Evolutionary conservation across 768 basidiomycete genomes (phyloP).

Genomic region (Amanita brunnescens): DNA sequence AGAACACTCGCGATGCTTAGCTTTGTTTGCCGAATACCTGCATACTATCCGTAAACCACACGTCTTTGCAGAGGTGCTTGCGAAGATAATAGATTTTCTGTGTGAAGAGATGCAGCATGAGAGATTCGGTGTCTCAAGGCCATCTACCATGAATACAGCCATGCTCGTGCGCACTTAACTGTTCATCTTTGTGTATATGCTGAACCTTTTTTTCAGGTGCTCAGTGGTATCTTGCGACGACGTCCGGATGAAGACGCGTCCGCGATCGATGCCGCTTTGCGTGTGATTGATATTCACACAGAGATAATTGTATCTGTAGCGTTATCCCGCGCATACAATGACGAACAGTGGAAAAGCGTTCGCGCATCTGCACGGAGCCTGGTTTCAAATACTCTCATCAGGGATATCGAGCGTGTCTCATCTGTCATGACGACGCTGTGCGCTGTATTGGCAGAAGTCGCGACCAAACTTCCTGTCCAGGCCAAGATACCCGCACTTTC

Average conservation of each 20-base stretch:
- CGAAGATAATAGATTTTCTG: conserved; percentile 62
- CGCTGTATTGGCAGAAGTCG: conserved; percentile 19
- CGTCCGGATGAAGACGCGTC: conserved; percentile 13
- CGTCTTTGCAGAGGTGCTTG: conserved; percentile 58
- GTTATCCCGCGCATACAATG: conserved; percentile 24
- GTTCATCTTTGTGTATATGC: background rate
- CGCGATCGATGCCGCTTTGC: conserved; percentile 18
- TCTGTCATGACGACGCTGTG: conserved; percentile 25
- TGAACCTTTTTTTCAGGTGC: conserved; percentile 17
- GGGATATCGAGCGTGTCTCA: conserved; percentile 24
- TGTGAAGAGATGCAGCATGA: conserved; percentile 79
- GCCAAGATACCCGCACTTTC: conserved; percentile 24
- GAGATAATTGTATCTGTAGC: conserved; percentile 29
- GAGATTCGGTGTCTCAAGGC: conserved; percentile 51
- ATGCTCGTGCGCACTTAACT: conserved; percentile 43
- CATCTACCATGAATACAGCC: conserved; percentile 51
- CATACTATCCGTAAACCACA: conserved; percentile 40
- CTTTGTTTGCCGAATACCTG: conserved; percentile 61
- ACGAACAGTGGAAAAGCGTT: conserved; percentile 26
- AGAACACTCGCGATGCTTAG: conserved; percentile 39
- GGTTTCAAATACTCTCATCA: conserved; percentile 21
- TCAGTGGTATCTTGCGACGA: conserved; percentile 22
- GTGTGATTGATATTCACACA: conserved; percentile 32
- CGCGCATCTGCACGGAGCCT: conserved; percentile 27
- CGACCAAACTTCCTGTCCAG: conserved; percentile 8